phyloP scores from a whole-genome alignment of 192 early-diverging fungal species.

The Coemansia guatemalensis region DNA sequence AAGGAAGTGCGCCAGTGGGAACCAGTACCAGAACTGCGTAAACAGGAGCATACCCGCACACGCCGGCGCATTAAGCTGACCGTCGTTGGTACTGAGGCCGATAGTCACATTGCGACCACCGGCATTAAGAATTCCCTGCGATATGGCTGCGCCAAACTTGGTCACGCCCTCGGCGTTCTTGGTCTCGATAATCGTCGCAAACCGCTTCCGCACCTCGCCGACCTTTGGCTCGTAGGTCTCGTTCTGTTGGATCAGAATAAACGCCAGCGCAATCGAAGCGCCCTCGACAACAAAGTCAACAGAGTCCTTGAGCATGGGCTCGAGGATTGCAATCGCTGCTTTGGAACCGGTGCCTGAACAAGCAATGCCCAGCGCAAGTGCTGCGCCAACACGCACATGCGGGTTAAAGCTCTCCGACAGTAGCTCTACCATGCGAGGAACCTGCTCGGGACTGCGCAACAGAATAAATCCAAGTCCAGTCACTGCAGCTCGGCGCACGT shows the following conservation, averaged over 20 bases:
- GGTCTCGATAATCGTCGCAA: constrained; percentile 83
- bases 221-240: constrained; percentile 81
- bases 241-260: constrained; percentile 96
- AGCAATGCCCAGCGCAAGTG: constrained; percentile 94
- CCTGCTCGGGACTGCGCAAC: constrained; percentile 89
- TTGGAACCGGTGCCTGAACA: constrained; percentile 92
- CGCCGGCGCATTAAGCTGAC: constrained; percentile 89
- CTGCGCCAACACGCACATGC: constrained; percentile 96
- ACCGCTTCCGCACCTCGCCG: constrained; percentile 81
- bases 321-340: constrained; percentile 90
- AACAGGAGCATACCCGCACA: constrained; percentile 99
- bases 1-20: constrained; percentile 94
- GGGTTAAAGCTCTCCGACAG: constrained; percentile 98
- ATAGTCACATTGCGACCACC: constrained; percentile 98
- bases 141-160: constrained; percentile 93
- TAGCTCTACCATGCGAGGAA: constrained; percentile 97
- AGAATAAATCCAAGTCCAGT: constrained; percentile 95
- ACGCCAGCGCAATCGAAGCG: constrained; percentile 90
- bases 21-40: constrained; percentile 99
- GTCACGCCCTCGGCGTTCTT: constrained; percentile 92
- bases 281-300: constrained; percentile 98
- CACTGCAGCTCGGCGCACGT: constrained; percentile 98
- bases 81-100: constrained; percentile 81
- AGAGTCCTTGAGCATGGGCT: constrained; percentile 96
- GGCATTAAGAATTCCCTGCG: constrained; percentile 98